Evolutionary conservation across 345 rosid species (phyloP).

Genomic region (Excoecaria agallocha): DNA sequence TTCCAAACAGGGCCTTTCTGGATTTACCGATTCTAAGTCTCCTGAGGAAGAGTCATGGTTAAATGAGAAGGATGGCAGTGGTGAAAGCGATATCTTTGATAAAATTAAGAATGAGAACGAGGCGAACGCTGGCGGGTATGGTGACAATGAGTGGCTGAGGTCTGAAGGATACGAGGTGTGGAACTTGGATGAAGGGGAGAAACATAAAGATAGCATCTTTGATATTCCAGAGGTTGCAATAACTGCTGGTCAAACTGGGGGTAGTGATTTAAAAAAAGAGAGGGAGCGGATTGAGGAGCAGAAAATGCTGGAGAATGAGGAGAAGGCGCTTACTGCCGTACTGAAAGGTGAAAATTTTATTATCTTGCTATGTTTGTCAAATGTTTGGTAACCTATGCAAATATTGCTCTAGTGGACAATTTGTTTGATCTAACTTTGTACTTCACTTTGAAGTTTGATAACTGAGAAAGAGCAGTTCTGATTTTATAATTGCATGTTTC

Average conservation of each 20-base stretch:
- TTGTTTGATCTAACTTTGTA: too few relatives aligned
- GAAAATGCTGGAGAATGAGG: slow-evolving; percentile 49
- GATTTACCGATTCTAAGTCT: too few relatives aligned
- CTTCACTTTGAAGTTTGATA: neutral
- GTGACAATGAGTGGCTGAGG: too few relatives aligned
- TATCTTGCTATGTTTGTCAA: neutral
- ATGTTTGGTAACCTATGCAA: neutral
- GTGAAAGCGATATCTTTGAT: too few relatives aligned
- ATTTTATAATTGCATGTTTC: neutral
- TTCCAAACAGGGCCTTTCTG: too few relatives aligned
- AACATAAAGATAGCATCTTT: slow-evolving; percentile 28
- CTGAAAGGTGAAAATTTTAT: slow-evolving; percentile 48
- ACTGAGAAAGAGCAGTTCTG: neutral
- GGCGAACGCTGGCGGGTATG: too few relatives aligned
- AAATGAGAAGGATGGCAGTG: too few relatives aligned
- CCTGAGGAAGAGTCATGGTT: too few relatives aligned
- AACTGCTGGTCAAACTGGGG: slow-evolving; percentile 16
- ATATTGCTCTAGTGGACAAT: neutral
- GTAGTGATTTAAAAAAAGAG: slow-evolving; percentile 14
- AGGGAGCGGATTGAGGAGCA: slow-evolving; percentile 29
- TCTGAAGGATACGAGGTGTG: too few relatives aligned
- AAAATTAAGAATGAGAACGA: too few relatives aligned
- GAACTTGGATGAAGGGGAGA: neutral
- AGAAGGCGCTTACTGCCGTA: slow-evolving; percentile 53
- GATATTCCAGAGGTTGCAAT: slow-evolving; percentile 31